Percentiles rank a stretch among this genome's conserved stretches.
phyloP scores from a whole-genome alignment of 768 basidiomycete species.

The Lactarius sanguifluus region DNA sequence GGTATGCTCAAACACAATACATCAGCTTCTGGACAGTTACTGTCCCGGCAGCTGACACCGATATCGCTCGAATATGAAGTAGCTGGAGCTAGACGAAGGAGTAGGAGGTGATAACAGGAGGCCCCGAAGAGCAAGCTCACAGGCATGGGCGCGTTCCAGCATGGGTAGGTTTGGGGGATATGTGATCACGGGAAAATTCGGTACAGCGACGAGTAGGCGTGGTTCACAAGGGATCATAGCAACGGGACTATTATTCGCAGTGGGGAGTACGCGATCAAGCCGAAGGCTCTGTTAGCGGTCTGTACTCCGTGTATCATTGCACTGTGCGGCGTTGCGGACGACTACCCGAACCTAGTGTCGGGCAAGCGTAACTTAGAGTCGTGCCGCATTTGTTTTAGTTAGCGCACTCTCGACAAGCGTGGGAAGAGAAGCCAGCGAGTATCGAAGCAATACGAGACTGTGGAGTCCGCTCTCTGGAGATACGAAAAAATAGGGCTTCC shows the following conservation, averaged over 20 bases:
- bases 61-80: conserved; percentile 4
- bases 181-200: not conserved
- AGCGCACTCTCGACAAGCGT: no score
- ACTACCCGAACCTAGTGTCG: no score
- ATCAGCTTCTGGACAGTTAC: not conserved
- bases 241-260: not conserved
- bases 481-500: not conserved
- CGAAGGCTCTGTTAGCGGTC: not conserved
- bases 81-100: not conserved
- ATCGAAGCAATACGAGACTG: no score
- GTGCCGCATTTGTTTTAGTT: no score
- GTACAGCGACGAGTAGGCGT: not conserved
- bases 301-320: no score
- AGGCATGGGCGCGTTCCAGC: not conserved
- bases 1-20: not conserved
- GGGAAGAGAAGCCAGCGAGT: no score
- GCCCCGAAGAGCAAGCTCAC: not conserved
- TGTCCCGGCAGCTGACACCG: not conserved
- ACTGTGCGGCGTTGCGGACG: no score
- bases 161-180: not conserved
- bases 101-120: not conserved
- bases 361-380: not conserved
- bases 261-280: not conserved
- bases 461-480: not conserved
- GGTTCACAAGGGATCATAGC: no score